Evolutionary conservation across 345 rosid species (phyloP), one percentile per base, ranked within the genome.

Genomic region (Eucalyptus tenuipes): DNA sequence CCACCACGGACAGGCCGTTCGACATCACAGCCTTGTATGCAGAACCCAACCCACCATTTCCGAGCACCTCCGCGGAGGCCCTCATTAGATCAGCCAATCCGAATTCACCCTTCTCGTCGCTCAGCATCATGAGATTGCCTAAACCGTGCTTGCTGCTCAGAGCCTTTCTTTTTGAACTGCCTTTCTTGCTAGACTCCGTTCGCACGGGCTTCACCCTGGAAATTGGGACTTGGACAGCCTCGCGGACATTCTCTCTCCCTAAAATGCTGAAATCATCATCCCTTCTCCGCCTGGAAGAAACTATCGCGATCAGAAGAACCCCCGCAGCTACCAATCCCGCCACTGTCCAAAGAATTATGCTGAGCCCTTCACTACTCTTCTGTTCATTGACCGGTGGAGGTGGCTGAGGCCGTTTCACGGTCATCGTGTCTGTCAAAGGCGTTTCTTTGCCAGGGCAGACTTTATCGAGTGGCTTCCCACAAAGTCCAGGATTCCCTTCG

Each of bases 21-120:
- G 93, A 91, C 89, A 97, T 92, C 50, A 87, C 85, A 2, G 93
- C 97, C 90, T 95, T 97, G 85, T 95, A 96, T 0, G 96, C 93
- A 45, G 94, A 94, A 44, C 97, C 98, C 27, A 93, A 87, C 7
- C 91, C 91, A 7, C 96, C 96, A 85, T 91, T 94, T 85, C 97
- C 98, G 29, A 98, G 95, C 49, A 95, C 95, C 87, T 98, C 97
- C 4, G 99, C 98, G 0, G 96, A 89, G 2, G 98, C 98, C 91
- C 95, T 96, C 98, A 98, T 94, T 92, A 97, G 90, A 86, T 97
- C 99, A 0, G 92, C 45, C 90, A 97, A 81, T 75, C 96, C 94
- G 13, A 96, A 96, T 44, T 68, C 89, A 27, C 99, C 97, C 91
- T 92, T 94, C 88, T 93, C 95, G 2, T 90, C 87, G 79, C 93